A percentile compares a stretch with the other conserved stretches of the same genome.
These are phyloP conservation scores for Aspergillus calidoustus DNA, from an alignment of 2,329 filamentous ascomycete species.

Conservation along the genomic window DNA sequence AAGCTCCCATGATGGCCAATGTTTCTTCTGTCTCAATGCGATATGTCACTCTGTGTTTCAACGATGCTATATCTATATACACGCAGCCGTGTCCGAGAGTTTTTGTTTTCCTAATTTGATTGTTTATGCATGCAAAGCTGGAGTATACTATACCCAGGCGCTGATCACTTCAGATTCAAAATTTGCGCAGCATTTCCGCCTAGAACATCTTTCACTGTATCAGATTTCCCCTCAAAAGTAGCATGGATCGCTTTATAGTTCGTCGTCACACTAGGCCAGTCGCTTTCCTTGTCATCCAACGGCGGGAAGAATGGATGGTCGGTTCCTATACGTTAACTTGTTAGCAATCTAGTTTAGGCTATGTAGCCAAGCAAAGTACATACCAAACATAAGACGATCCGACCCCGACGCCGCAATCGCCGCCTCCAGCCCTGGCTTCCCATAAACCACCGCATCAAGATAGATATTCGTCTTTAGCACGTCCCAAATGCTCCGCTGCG, in stretches of 20 bases:
- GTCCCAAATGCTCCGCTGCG: slow-evolving; percentile 65
- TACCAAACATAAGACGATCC: slow-evolving; percentile 49
- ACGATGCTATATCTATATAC: slow-evolving; percentile 7
- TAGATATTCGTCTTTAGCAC: slow-evolving; percentile 77
- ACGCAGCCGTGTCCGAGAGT: neutral
- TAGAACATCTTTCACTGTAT: slow-evolving; percentile 41
- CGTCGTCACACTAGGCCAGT: slow-evolving; percentile 53
- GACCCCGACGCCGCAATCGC: slow-evolving; percentile 72
- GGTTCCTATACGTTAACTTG: slow-evolving; percentile 35
- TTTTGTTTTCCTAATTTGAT: neutral
- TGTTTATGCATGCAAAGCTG: neutral
- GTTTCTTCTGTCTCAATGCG: neutral
- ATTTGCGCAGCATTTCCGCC: slow-evolving; percentile 52
- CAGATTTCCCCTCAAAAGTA: slow-evolving; percentile 39
- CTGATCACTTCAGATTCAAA: slow-evolving; percentile 38
- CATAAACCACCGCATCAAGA: slow-evolving; percentile 70
- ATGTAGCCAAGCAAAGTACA: neutral
- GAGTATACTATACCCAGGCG: neutral
- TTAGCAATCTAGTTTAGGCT: neutral
- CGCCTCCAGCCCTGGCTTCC: slow-evolving; percentile 65
- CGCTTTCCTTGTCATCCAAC: slow-evolving; percentile 36
- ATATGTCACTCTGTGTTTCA: no score
- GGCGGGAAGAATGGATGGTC: slow-evolving; percentile 54
- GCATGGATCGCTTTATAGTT: slow-evolving; percentile 52
- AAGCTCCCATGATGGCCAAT: neutral